Evolutionary conservation across 495 filamentous ascomycete genomes (phyloP).

Genomic region (Penicillium antarcticum): DNA sequence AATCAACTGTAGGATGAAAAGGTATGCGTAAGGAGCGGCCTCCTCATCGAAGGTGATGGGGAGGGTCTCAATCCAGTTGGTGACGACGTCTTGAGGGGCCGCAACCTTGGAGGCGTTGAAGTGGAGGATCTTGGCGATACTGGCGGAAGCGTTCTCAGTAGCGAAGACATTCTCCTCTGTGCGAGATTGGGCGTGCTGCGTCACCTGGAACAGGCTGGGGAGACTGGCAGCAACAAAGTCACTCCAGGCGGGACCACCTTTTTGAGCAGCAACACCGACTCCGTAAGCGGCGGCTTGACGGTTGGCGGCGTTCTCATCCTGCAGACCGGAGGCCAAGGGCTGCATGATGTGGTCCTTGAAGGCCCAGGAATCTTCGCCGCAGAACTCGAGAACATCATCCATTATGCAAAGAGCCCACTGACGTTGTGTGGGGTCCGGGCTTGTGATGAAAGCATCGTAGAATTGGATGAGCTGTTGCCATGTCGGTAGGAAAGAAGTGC

Average conservation of each 20-base stretch:
- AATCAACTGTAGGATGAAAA: slow-evolving; percentile 85
- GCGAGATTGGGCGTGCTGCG: slow-evolving; percentile 73
- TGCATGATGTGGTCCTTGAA: slow-evolving; percentile 83
- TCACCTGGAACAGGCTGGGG: slow-evolving; percentile 77
- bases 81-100: slow-evolving; percentile 67
- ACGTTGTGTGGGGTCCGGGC: slow-evolving; percentile 82
- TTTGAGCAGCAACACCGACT: slow-evolving; percentile 91
- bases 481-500: slow-evolving; percentile 72
- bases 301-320: slow-evolving; percentile 82
- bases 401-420: slow-evolving; percentile 99
- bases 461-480: slow-evolving; percentile 83
- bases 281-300: slow-evolving; percentile 96
- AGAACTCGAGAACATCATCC: slow-evolving; percentile 98
- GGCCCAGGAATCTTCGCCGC: slow-evolving; percentile 74
- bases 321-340: slow-evolving; percentile 78
- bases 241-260: slow-evolving; percentile 80
- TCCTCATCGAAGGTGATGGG: slow-evolving; percentile 95
- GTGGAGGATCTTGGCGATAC: slow-evolving; percentile 93
- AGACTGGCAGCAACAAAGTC: slow-evolving; percentile 77
- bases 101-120: slow-evolving; percentile 74
- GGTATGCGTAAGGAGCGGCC: slow-evolving; percentile 94
- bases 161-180: slow-evolving; percentile 95
- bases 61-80: slow-evolving; percentile 82
- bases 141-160: slow-evolving; percentile 95
- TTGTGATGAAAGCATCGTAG: slow-evolving; percentile 83